Evolutionary conservation across 306 rosid genomes (phyloP), one percentile per base, ranked within the genome.

Genomic region (Vachellia collinsii): DNA sequence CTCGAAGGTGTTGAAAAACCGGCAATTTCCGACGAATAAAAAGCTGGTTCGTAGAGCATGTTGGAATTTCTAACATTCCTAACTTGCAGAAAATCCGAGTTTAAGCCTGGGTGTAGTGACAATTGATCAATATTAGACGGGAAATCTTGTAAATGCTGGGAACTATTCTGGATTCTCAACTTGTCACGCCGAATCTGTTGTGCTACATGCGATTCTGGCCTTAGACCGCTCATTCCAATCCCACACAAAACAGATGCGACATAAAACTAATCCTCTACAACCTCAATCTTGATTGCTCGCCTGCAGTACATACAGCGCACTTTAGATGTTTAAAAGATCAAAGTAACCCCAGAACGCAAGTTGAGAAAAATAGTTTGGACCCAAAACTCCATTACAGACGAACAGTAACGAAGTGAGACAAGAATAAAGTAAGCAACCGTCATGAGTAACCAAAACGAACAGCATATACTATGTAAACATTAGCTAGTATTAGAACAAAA

Each of bases 101-200:
- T 83, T n/a, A 82, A 65, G 10, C 78, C 82, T 12, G 51, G 82
- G 59, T 85, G 86, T 19, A 17, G 20, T 0, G 87, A 75, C 25
- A 84, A 74, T 34, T 85, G 84, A 29, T 85, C 84, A 12, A 82
- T 50, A 79, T 85, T 71, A 80, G 72, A 68, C 0, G 87, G 86
- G 19, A 72, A 79, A 75, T 82, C 84, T 11, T 88, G 83, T 42
- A 50, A 75, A 64, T 62, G 68, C 10, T 62, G 68, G 68, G 68
- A 59, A 50, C 51, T 50, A 76, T 84, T 80, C 19, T 83, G 91
- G 59, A 89, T 88, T 90, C 98, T 82, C 79, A 94, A 75, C 83
- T 91, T 94, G 16, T 90, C 93, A 3, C 97, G 97, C 86, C 97
- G 90, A 81, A 91, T 89, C 88, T 92, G 93, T 70, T 92, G 98